These are phyloP conservation scores for Nectriaceae sp. DNA, from an alignment of 2,329 filamentous ascomycete species.

Conservation along the genomic window DNA sequence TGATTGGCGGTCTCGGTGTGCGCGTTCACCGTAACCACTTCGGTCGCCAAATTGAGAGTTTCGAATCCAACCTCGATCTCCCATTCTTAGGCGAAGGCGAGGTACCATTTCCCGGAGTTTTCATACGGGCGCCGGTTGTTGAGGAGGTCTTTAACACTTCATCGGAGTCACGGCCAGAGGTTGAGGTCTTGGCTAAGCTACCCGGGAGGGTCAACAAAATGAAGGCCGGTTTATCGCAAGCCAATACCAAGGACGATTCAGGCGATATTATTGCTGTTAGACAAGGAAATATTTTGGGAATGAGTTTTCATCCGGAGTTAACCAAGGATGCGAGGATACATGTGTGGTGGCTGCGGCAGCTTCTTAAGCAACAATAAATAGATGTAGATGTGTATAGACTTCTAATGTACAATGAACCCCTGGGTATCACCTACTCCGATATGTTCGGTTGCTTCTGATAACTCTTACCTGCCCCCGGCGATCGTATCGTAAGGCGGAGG, in stretches of 20 bases:
- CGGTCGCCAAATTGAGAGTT: conserved; percentile 89
- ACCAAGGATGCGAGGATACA: conserved; percentile 88
- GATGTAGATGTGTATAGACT: too few relatives aligned
- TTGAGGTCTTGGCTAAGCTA: conserved; percentile 55
- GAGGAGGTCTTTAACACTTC: conserved; percentile 66
- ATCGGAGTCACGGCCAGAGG: conserved; percentile 37
- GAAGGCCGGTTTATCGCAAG: conserved; percentile 39
- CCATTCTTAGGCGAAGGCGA: conserved; percentile 60
- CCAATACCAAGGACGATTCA: conserved; percentile 43
- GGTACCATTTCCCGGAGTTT: conserved; percentile 73
- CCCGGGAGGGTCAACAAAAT: conserved; percentile 42
- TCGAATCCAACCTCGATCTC: conserved; percentile 73
- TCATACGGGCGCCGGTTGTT: conserved; percentile 93
- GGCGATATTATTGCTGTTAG: conserved; percentile 85
- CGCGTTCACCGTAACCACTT: conserved; percentile 94
- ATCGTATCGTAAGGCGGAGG: conserved; percentile 26
- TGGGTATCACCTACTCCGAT: conserved; percentile 2
- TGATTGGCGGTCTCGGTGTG: conserved; percentile 90
- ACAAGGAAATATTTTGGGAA: conserved; percentile 91
- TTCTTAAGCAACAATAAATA: conserved; percentile 25
- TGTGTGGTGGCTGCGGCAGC: conserved; percentile 86
- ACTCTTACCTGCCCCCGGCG: too few relatives aligned
- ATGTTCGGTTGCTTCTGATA: too few relatives aligned
- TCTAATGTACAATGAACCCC: too few relatives aligned
- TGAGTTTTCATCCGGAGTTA: conserved; percentile 93